phyloP scores from a whole-genome alignment of 75 land plant genomes.

The Azolla pinnata region DNA sequence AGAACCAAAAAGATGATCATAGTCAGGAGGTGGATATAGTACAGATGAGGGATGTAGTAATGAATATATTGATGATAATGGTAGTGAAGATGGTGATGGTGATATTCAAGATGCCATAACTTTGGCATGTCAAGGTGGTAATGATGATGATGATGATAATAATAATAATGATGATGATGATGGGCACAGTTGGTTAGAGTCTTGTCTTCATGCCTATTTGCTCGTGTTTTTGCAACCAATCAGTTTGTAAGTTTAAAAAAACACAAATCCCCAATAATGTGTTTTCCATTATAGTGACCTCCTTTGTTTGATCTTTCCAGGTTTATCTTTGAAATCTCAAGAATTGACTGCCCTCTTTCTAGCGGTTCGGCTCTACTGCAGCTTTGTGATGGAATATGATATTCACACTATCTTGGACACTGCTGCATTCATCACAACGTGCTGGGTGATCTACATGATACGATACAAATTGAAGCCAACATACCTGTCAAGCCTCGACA shows the following conservation, averaged over 20 bases:
- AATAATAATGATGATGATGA: no score
- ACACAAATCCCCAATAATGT: neutral
- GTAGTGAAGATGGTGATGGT: no score
- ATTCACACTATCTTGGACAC: conserved; percentile 30
- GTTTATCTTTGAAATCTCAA: conserved; percentile 31
- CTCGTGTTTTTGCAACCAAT: no score
- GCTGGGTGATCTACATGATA: conserved; percentile 29
- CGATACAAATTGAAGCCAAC: conserved; percentile 27
- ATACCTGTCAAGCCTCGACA: conserved; percentile 23
- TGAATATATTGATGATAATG: no score
- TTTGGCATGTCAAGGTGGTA: no score
- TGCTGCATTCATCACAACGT: conserved; percentile 18
- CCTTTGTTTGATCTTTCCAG: conserved; percentile 8
- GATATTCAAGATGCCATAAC: no score
- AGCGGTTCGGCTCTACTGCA: conserved; percentile 31
- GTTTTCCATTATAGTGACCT: neutral
- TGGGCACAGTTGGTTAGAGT: no score
- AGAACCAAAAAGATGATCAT: no score
- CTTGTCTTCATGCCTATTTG: no score
- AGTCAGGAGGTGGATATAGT: no score
- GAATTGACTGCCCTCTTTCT: conserved; percentile 32
- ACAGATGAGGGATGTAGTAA: no score
- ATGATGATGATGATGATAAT: no score
- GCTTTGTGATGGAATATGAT: conserved; percentile 32
- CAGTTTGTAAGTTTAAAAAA: neutral